phyloP scores from a whole-genome alignment of 441 rosid genomes.

The Erodium trifolium region DNA sequence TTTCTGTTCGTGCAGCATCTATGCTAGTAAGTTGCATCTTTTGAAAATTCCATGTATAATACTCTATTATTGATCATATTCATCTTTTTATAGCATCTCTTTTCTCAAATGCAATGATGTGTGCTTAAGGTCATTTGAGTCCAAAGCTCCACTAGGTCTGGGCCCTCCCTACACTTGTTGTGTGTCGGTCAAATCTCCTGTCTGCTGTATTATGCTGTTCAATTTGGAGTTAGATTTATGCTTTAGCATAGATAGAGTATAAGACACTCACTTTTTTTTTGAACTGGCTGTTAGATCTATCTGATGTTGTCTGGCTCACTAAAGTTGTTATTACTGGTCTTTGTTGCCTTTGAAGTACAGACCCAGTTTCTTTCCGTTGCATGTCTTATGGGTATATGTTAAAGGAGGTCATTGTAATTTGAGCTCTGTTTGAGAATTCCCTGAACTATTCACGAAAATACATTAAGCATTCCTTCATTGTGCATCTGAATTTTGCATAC shows the following conservation, averaged over 20 bases:
- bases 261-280: neutral
- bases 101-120: neutral
- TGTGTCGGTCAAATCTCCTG: neutral
- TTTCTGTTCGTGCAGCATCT: conserved; percentile 84
- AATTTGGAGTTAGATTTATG: neutral
- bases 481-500: neutral
- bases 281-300: neutral
- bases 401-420: too few species aligned
- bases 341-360: neutral
- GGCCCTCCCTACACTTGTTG: neutral
- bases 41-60: neutral
- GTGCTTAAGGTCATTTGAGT: neutral
- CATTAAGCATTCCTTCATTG: neutral
- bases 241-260: neutral
- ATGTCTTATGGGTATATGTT: neutral
- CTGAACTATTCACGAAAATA: neutral
- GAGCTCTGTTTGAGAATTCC: neutral
- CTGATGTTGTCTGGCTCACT: neutral
- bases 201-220: neutral
- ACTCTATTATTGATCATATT: neutral
- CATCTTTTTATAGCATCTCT: neutral
- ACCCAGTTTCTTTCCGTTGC: neutral
- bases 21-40: conserved; percentile 65
- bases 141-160: neutral
- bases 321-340: neutral